phyloP scores from a whole-genome alignment of 805 yeast genomes.

The Nakazawaea ambrosiae region DNA sequence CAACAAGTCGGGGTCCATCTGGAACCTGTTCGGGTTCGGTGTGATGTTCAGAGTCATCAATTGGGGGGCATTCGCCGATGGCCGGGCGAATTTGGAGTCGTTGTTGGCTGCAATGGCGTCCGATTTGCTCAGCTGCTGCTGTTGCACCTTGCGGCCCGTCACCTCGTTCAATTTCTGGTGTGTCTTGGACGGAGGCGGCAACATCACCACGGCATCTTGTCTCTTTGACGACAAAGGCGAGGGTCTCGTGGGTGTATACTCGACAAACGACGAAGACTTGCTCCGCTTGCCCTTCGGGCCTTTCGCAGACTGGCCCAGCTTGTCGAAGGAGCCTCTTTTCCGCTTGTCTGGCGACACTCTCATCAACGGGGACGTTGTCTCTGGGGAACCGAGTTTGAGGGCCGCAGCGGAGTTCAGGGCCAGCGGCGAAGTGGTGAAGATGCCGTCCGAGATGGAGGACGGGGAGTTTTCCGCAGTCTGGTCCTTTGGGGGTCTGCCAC shows the following conservation, averaged over 20 bases:
- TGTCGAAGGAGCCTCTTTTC: conserved; percentile 1
- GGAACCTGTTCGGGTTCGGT: conserved; percentile 4
- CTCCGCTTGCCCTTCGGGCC: conserved; percentile 6
- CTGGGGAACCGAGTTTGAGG: conserved; percentile 14
- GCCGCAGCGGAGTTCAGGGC: conserved; percentile 14
- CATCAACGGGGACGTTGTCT: conserved; percentile 17
- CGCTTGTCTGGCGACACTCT: conserved; percentile 15
- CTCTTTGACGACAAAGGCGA: conserved; percentile 5
- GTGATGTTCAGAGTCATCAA: conserved; percentile 1
- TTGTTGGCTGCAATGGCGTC: neutral
- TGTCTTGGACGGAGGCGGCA: conserved; percentile 8
- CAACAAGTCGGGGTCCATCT: conserved; percentile 1
- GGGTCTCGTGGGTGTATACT: conserved; percentile 6
- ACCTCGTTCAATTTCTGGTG: conserved; percentile 8
- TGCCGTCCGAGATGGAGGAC: neutral
- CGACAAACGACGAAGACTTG: conserved; percentile 3
- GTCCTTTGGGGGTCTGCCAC: conserved; percentile 13
- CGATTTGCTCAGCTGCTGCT: neutral
- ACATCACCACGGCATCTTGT: neutral
- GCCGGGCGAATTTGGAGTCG: neutral
- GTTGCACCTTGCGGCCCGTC: conserved; percentile 6
- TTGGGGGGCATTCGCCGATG: neutral
- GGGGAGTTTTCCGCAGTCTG: conserved; percentile 6
- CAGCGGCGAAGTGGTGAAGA: conserved; percentile 11
- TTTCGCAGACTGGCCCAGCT: neutral